Conservation (phyloP, 306 rosid species). For the Boehmeria nivea region DNA sequence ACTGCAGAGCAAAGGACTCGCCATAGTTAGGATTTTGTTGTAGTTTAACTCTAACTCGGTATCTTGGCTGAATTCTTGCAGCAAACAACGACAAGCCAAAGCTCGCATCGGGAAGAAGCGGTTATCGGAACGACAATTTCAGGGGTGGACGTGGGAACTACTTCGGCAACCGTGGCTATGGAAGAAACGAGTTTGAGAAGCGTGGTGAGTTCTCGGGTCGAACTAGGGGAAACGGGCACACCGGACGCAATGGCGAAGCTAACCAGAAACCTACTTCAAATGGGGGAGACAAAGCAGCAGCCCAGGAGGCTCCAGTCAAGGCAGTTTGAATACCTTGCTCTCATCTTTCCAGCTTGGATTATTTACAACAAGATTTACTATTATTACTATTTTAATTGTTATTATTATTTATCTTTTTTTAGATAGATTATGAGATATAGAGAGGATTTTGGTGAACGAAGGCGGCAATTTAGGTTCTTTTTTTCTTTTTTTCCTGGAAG, state of each 20-base stretch:
- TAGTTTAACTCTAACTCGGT: neutral
- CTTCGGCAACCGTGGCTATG: conserved; percentile 41
- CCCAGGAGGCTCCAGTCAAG: conserved; percentile 32
- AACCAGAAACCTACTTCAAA: conserved; percentile 36
- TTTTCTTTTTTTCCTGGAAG: neutral
- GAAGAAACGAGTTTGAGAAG: conserved; percentile 52
- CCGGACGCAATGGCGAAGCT: conserved; percentile 37
- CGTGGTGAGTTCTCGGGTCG: conserved; percentile 48
- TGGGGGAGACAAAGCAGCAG: conserved; percentile 37
- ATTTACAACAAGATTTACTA: neutral
- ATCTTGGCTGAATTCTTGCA: conserved; percentile 24
- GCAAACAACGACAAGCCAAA: conserved; percentile 56
- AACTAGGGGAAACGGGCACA: conserved; percentile 27
- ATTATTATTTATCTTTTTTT: no score
- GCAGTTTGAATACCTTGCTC: conserved; percentile 25
- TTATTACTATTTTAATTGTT: neutral
- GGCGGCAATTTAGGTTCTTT: neutral
- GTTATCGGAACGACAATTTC: conserved; percentile 52
- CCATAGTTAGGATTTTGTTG: no score
- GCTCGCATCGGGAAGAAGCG: conserved; percentile 57
- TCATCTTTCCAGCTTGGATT: no score
- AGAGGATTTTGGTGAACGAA: neutral
- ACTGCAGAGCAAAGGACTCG: no score
- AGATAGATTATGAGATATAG: neutral
- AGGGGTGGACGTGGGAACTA: conserved; percentile 50